Percentiles rank a stretch among this genome's conserved stretches.
Conservation (phyloP, 495 filamentous ascomycete genomes). For the Articulospora tetracladia region DNA sequence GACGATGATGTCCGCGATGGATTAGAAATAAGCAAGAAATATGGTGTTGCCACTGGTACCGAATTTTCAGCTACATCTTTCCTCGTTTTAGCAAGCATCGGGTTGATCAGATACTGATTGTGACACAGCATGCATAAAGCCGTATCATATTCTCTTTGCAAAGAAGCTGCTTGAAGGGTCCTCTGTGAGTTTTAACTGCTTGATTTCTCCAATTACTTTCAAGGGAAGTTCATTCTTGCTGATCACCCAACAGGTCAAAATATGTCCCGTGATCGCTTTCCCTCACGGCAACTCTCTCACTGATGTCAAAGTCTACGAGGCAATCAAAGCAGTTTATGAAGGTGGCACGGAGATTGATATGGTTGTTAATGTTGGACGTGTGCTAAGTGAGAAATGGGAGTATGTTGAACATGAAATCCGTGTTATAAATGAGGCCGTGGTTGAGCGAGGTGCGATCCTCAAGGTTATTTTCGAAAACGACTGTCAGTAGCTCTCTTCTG, state of each 20-base stretch:
- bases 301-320: conserved; percentile 48
- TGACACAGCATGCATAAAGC: conserved; percentile 48
- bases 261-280: conserved; percentile 57
- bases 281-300: conserved; percentile 55
- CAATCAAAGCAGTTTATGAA: conserved; percentile 38
- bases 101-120: neutral
- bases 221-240: no score
- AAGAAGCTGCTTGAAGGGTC: conserved; percentile 35
- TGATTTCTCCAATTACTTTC: neutral
- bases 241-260: conserved; percentile 29
- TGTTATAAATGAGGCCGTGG: conserved; percentile 43
- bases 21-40: conserved; percentile 39
- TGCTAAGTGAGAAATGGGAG: conserved; percentile 49
- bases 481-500: no score
- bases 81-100: no score
- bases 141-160: conserved; percentile 48
- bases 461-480: conserved; percentile 61
- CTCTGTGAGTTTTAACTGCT: no score
- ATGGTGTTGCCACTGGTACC: conserved; percentile 38
- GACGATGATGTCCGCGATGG: conserved; percentile 47
- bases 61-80: neutral
- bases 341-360: conserved; percentile 55
- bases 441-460: conserved; percentile 35
- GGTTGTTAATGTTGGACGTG: conserved; percentile 51
- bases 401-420: conserved; percentile 49